Evolutionary conservation across 192 early-diverging fungal species (phyloP), one percentile per base, ranked within the genome.

Genomic region (Cetraspora pellucida): DNA sequence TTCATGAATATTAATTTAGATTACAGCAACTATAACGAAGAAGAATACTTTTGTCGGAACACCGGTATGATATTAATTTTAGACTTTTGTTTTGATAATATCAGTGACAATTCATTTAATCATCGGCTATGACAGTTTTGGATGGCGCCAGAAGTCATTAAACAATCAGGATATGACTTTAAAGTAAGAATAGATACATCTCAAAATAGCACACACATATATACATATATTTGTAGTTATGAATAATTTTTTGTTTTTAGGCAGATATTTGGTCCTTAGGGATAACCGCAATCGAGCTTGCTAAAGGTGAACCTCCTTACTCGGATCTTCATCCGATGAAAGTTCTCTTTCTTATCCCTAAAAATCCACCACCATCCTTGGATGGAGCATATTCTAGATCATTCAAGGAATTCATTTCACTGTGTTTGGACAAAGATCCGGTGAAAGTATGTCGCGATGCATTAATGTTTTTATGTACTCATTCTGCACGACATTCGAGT

Each of bases 11-110:
- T 50, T 31, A 25, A 30, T 14, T 49, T 25, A 88, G 87, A 78
- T 97, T 44, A 94, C 95, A 11, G 91, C 91, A 3, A 96, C 94
- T 28, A 89, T 95, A 82, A 95, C 93, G 44, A 96, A 97, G 78
- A 96, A 95, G 81, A 94, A 94, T 81, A 97, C 97, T 21, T 98
- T 99, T 91, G 97, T 99, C 7, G 97, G 97, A 2, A 98, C 96
- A 27, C 97, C 97, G 28, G 87, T 88, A 83, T 80, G 84, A 78
- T 14, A 16, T 17, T 46, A 43, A 5, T 13, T 23, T 1, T 17
- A 28, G 27, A 6, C 13, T 47, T 46, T 50, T 28, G 10, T 6
- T 10, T 45, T n/a, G 30, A 13, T 21, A 5, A 66, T 25, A 50
- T 31, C 19, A 76, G 49, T 17, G 43, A 14, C 7, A 37, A 5